A percentile compares a stretch with the other conserved stretches of the same genome.
These are phyloP conservation scores for Davidsoniella neocaledoniae DNA, from an alignment of 2,329 filamentous ascomycete species.

Conservation along the genomic window DNA sequence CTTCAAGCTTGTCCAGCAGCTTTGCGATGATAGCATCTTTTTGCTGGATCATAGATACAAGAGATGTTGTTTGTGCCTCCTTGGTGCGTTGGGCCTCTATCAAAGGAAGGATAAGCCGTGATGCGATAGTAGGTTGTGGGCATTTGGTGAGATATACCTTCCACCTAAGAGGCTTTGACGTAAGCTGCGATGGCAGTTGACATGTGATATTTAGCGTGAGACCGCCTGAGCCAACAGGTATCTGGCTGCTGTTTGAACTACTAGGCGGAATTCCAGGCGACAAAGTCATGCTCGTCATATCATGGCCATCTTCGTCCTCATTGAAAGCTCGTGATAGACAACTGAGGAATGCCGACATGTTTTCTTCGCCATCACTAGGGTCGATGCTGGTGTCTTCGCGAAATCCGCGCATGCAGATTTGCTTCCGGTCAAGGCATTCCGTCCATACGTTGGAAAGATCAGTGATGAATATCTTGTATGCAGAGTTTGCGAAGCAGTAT, in stretches of 20 bases:
- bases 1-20: constrained; percentile 37
- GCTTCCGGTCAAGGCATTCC: constrained; percentile 44
- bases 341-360: constrained; percentile 49
- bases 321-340: constrained; percentile 40
- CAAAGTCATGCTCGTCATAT: constrained; percentile 29
- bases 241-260: constrained; percentile 17
- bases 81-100: constrained; percentile 29
- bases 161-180: constrained; percentile 42
- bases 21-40: constrained; percentile 36
- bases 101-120: constrained; percentile 35
- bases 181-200: constrained; percentile 41
- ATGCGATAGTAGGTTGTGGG: constrained; percentile 26
- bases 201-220: constrained; percentile 39
- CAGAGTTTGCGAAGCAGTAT: constrained; percentile 31
- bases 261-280: constrained; percentile 16
- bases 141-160: constrained; percentile 37
- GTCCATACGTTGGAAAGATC: constrained; percentile 61
- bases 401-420: constrained; percentile 45
- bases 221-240: constrained; percentile 21
- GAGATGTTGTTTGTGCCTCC: constrained; percentile 24
- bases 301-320: constrained; percentile 27
- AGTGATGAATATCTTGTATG: constrained; percentile 51
- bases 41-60: constrained; percentile 27
- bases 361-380: constrained; percentile 48
- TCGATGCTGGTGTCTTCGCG: constrained; percentile 55